Conservation (phyloP, 2,329 filamentous ascomycete genomes). For the Fusarium luffae region DNA sequence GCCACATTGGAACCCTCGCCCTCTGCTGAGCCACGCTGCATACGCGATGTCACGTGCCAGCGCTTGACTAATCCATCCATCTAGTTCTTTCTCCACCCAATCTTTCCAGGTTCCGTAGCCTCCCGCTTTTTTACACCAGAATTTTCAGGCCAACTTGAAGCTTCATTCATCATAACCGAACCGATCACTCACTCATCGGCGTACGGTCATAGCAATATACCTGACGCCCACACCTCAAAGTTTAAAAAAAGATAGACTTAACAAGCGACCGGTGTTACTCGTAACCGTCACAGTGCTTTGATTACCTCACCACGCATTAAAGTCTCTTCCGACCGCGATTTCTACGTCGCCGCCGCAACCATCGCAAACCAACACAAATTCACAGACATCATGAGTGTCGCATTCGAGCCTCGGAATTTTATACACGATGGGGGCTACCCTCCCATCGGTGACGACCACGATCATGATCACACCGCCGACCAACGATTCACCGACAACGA, state of each 20-base stretch:
- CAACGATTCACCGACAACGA: conserved; percentile 58
- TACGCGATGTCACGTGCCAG: conserved; percentile 45
- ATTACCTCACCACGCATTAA: conserved; percentile 27
- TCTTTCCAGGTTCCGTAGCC: conserved; percentile 35
- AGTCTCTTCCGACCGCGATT: conserved; percentile 22
- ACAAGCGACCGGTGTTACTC: not conserved
- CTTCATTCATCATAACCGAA: conserved; percentile 37
- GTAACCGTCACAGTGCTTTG: not conserved
- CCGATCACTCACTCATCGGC: conserved; percentile 19
- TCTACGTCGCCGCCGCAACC: conserved; percentile 24
- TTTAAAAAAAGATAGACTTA: not conserved
- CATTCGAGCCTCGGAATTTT: conserved; percentile 62
- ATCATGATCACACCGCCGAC: conserved; percentile 55
- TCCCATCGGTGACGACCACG: conserved; percentile 58
- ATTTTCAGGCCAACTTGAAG: conserved; percentile 50
- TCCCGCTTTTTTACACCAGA: conserved; percentile 49
- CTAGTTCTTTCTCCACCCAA: conserved; percentile 39
- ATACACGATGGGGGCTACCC: conserved; percentile 62
- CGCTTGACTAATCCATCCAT: conserved; percentile 47
- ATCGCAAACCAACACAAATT: conserved; percentile 18
- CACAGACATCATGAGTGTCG: conserved; percentile 60
- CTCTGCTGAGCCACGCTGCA: conserved; percentile 40
- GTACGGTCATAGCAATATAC: conserved; percentile 19
- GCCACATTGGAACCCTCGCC: conserved; percentile 29
- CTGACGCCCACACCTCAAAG: not conserved